These are phyloP conservation scores for Isoetes taiwanensis DNA, from an alignment of 75 land plant genomes.

Conservation along the genomic window DNA sequence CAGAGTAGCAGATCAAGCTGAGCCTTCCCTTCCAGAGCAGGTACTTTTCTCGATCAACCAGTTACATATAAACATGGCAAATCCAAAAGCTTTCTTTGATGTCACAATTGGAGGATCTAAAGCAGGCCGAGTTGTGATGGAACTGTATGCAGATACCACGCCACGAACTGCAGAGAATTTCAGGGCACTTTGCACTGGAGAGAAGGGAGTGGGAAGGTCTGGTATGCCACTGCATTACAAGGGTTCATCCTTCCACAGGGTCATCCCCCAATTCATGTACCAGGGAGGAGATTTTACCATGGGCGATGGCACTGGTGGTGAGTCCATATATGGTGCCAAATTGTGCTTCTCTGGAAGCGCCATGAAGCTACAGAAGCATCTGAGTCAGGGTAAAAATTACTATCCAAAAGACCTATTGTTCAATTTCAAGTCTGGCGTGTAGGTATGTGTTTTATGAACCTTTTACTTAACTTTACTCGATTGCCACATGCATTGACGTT, in stretches of 20 bases:
- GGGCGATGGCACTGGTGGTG: conserved; percentile 65
- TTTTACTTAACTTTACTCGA: not conserved
- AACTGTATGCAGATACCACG: conserved; percentile 42
- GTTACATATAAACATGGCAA: too few species aligned
- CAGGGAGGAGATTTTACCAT: conserved; percentile 56
- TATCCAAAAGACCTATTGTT: conserved; percentile 52
- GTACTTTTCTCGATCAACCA: too few species aligned
- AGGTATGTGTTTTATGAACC: conserved; percentile 27
- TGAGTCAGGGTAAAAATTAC: conserved; percentile 31
- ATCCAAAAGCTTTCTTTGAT: conserved; percentile 77
- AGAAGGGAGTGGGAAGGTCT: conserved; percentile 48
- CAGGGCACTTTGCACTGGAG: conserved; percentile 83
- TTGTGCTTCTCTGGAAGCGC: too few species aligned
- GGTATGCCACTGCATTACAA: conserved; percentile 76
- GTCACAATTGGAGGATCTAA: conserved; percentile 45
- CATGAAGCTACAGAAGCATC: too few species aligned
- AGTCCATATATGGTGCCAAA: conserved; percentile 58
- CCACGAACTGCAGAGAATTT: conserved; percentile 78
- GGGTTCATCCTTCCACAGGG: conserved; percentile 69
- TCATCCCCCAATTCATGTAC: conserved; percentile 84
- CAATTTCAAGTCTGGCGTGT: conserved; percentile 89
- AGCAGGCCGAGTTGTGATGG: conserved; percentile 68
- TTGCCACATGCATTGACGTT: not conserved
- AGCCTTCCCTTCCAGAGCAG: too few species aligned
- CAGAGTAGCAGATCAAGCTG: too few species aligned